Evolutionary conservation across 495 filamentous ascomycete genomes (phyloP), one percentile per base, ranked within the genome.

Genomic region (Trichoderma reesei): DNA sequence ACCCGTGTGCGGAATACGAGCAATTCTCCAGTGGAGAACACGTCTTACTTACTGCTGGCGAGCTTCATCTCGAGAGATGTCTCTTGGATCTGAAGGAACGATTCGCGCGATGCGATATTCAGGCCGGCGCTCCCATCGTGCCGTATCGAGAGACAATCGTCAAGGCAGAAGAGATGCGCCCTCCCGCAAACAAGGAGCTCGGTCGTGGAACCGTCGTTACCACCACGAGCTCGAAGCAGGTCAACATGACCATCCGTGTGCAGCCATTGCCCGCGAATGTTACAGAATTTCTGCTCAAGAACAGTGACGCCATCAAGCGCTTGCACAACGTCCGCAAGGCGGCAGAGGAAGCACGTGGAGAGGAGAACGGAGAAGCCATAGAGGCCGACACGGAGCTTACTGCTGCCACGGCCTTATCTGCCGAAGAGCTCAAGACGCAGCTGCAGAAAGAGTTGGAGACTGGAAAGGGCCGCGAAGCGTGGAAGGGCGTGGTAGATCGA

Each of bases 1-100:
- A 99, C 70, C 93, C 94, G 2, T 98, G 94, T 68, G 95, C 92
- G 16, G 87, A 91, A 71, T 99, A 99, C 69, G 92, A 97, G 70
- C 89, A 95, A 11, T 88, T 98, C 33, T 85, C 88, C 63, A 96
- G 85, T 64, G 94, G 94, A 61, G 94, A 99, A 74, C 95, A 99
- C 76, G 93, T 99, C 60, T 85, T 99, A 26, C 75, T 94, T 34
- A 97, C 95, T 0, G 94, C 94, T 34, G 94, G 94, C 13, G 94
- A 99, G 72, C 74, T 99, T 66, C 94, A 99, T 74, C 78, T 98
- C 2, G 94, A 99, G 73, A 84, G 94, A 46, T 99, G 94, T 71
- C 71, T 99, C 41, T 96, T 94, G 41, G 94, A 99, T 78, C 82
- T 99, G 8, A 81, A 90, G 61, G 94, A 98, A 72, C 83, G 95